Evolutionary conservation across 2,329 filamentous ascomycete species (phyloP).

Genomic region (Elsinoe batatas): DNA sequence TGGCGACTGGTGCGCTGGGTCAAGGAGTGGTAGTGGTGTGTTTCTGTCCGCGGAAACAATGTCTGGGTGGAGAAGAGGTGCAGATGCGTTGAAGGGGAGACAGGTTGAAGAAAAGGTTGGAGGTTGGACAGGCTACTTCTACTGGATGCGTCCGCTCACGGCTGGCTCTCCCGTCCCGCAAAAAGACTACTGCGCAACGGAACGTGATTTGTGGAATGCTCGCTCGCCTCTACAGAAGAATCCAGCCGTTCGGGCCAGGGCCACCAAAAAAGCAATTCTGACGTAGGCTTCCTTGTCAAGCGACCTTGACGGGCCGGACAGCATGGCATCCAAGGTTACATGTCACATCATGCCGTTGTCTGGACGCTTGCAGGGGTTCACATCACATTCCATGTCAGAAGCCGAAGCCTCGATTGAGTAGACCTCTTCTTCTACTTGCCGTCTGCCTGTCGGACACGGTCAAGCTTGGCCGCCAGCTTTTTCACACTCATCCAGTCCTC

Average conservation of each 20-base stretch:
- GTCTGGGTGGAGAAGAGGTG: neutral
- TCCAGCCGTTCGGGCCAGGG: neutral
- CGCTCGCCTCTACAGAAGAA: neutral
- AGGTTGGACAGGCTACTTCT: conserved; percentile 10
- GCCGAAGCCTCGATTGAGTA: neutral
- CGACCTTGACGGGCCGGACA: neutral
- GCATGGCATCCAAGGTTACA: neutral
- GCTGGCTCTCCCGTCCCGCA: neutral
- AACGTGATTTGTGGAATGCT: neutral
- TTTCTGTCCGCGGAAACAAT: neutral
- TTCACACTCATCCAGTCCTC: conserved; percentile 94
- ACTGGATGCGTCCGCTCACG: conserved; percentile 7
- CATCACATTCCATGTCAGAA: neutral
- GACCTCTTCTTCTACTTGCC: conserved; percentile 12
- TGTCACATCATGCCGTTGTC: conserved; percentile 4
- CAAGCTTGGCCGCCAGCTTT: conserved; percentile 70
- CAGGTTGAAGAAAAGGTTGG: neutral
- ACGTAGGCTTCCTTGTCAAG: neutral
- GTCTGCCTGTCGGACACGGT: conserved; percentile 32
- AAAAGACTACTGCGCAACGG: neutral
- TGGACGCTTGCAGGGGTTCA: conserved; percentile 7
- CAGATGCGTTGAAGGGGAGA: neutral
- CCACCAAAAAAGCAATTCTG: conserved; percentile 4
- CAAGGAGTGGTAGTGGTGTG: neutral
- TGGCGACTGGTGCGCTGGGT: neutral